Percentiles rank a stretch among this genome's conserved stretches.
Conservation (phyloP, 2,329 filamentous ascomycete species). For the Paradendryphiella salina region DNA sequence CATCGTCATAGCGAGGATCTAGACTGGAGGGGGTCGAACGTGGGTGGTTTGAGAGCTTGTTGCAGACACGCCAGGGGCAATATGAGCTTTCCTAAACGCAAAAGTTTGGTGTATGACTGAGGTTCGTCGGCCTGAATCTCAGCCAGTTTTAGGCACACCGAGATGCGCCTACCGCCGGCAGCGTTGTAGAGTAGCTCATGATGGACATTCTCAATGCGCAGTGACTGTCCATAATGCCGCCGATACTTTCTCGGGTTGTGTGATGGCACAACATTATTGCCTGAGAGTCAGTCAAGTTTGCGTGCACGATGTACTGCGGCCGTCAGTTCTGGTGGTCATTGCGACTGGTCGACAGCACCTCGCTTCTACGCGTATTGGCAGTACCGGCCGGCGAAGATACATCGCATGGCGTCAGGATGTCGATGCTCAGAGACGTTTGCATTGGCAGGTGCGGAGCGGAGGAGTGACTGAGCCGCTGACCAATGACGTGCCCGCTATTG, state of each 20-base stretch:
- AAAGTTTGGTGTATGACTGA: constrained; percentile 42
- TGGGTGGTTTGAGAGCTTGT: constrained; percentile 42
- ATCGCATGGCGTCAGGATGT: neutral
- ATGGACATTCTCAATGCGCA: neutral
- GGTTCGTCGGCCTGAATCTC: constrained; percentile 37
- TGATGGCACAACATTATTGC: no score
- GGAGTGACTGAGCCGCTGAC: constrained; percentile 1
- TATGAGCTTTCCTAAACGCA: constrained; percentile 41
- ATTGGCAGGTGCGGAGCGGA: constrained; percentile 1
- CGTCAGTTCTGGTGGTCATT: no score
- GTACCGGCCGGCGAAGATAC: neutral
- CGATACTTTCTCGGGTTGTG: no score
- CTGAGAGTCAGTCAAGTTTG: no score
- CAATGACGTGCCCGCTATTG: constrained; percentile 31
- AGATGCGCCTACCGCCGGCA: constrained; percentile 10
- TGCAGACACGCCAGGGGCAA: constrained; percentile 34
- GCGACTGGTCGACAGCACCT: no score
- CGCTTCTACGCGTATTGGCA: neutral
- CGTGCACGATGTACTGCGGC: no score
- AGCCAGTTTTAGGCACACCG: constrained; percentile 38
- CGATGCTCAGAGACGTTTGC: neutral
- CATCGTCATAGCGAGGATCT: constrained; percentile 23
- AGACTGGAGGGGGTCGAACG: constrained; percentile 36
- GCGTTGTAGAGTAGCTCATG: neutral
- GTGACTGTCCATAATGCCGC: no score